phyloP scores from a whole-genome alignment of 805 yeast species.

The Yarrowia yakushimensis region DNA sequence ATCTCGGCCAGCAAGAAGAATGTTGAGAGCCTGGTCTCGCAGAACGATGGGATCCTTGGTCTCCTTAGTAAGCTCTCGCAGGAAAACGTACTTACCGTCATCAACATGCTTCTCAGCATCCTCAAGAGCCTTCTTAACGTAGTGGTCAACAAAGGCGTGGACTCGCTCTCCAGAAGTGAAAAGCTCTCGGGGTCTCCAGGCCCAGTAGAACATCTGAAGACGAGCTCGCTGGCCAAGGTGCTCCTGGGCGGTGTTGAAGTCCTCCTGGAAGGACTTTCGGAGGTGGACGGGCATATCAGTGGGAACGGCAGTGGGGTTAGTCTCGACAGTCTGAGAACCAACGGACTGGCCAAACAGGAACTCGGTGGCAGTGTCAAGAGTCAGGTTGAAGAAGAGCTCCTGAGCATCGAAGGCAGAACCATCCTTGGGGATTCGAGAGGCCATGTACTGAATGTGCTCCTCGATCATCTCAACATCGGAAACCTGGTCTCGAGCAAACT shows the following conservation, averaged over 20 bases:
- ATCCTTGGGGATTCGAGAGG: conserved; percentile 24
- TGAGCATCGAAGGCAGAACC: conserved; percentile 34
- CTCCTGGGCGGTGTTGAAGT: conserved; percentile 32
- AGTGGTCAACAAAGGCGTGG: conserved; percentile 41
- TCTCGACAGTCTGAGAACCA: conserved; percentile 30
- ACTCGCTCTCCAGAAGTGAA: conserved; percentile 36
- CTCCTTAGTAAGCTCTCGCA: conserved; percentile 48
- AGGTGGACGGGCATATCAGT: conserved; percentile 28
- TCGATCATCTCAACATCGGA: conserved; percentile 33
- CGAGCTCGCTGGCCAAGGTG: conserved; percentile 28
- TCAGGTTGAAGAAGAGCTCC: conserved; percentile 34
- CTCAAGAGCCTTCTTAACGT: conserved; percentile 42
- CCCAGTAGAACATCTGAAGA: conserved; percentile 30
- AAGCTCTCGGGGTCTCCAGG: conserved; percentile 34
- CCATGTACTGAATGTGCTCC: conserved; percentile 33
- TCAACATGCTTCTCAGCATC: conserved; percentile 28
- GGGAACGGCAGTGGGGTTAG: conserved; percentile 27
- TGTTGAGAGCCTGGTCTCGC: conserved; percentile 51
- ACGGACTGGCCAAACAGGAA: conserved; percentile 38
- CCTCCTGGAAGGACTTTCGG: conserved; percentile 28
- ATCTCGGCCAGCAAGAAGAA: conserved; percentile 54
- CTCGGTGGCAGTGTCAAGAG: conserved; percentile 40
- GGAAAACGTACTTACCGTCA: conserved; percentile 45
- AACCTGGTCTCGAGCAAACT: conserved; percentile 38
- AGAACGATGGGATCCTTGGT: conserved; percentile 47